phyloP scores from a whole-genome alignment of 768 basidiomycete species.

The Butyriboletus loyo region DNA sequence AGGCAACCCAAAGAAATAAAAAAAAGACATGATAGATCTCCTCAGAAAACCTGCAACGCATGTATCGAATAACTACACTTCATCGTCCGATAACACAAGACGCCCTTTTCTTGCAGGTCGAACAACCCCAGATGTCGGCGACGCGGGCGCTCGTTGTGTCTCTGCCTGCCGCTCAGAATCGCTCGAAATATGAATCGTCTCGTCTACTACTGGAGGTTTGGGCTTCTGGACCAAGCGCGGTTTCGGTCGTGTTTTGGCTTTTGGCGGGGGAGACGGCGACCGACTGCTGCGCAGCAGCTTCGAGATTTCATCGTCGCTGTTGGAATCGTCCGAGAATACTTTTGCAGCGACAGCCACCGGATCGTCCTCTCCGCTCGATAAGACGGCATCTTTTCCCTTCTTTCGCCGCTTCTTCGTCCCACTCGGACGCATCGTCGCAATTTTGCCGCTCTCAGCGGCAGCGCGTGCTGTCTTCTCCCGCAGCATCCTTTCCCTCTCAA shows the following conservation, averaged over 20 bases:
- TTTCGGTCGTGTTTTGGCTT: constrained; percentile 28
- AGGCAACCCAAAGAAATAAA: neutral
- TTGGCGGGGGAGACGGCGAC: constrained; percentile 20
- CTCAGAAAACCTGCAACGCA: constrained; percentile 3
- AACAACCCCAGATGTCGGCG: constrained; percentile 6
- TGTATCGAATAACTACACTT: constrained; percentile 21
- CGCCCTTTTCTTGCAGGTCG: constrained; percentile 27
- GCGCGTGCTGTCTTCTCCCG: constrained; percentile 51
- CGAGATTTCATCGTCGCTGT: constrained; percentile 27
- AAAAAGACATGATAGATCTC: constrained; percentile 1
- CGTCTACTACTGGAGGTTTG: neutral
- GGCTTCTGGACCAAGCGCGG: constrained; percentile 44
- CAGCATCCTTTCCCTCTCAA: constrained; percentile 65
- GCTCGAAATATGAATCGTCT: constrained; percentile 21
- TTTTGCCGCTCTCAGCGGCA: constrained; percentile 42
- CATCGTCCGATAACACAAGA: constrained; percentile 40
- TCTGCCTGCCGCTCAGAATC: constrained; percentile 16
- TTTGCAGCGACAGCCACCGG: constrained; percentile 10
- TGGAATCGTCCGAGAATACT: constrained; percentile 19
- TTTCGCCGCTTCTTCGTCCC: constrained; percentile 60
- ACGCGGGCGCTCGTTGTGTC: neutral
- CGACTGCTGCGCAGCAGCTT: constrained; percentile 22
- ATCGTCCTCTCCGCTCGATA: constrained; percentile 34
- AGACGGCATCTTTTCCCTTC: constrained; percentile 43
- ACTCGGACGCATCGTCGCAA: constrained; percentile 41